Evolutionary conservation across 2,329 filamentous ascomycete species (phyloP).

Genomic region (Dryadomyces sulphureus): DNA sequence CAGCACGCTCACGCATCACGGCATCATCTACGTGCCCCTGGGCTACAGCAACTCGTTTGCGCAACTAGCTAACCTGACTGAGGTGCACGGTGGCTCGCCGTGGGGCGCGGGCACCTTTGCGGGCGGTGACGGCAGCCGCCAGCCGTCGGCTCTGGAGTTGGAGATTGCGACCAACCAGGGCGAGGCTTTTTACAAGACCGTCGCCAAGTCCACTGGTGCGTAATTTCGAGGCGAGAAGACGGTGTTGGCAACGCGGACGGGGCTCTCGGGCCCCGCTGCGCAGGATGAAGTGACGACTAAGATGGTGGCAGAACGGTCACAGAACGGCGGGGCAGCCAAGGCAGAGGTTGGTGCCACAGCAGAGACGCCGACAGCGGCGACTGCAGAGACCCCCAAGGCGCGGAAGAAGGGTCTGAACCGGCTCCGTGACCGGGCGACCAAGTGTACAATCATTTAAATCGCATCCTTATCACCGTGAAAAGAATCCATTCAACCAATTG

Average conservation of each 20-base stretch:
- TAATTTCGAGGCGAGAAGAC: slow-evolving; percentile 45
- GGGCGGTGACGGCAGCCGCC: slow-evolving; percentile 63
- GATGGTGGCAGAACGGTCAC: neutral
- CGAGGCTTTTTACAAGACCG: slow-evolving; percentile 64
- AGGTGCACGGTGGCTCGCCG: slow-evolving; percentile 73
- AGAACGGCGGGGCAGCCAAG: neutral
- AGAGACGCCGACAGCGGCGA: neutral
- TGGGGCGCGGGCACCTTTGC: slow-evolving; percentile 95
- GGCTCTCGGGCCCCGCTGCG: neutral
- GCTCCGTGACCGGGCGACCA: slow-evolving; percentile 1
- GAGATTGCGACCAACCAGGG: slow-evolving; percentile 72
- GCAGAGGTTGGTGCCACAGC: neutral
- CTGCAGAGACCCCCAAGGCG: neutral
- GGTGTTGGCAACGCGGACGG: neutral
- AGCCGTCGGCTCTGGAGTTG: slow-evolving; percentile 63
- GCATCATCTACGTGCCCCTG: slow-evolving; percentile 89
- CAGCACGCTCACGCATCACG: slow-evolving; percentile 83
- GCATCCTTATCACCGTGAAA: neutral
- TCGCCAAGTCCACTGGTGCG: slow-evolving; percentile 50
- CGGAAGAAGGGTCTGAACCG: neutral
- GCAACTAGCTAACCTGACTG: slow-evolving; percentile 53
- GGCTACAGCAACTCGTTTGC: slow-evolving; percentile 74
- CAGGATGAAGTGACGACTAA: neutral
- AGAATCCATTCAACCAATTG: neutral
- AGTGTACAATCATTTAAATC: slow-evolving; percentile 2